Base-by-base conservation (phyloP, 83 land plant species). In the Thuja plicata region DNA sequence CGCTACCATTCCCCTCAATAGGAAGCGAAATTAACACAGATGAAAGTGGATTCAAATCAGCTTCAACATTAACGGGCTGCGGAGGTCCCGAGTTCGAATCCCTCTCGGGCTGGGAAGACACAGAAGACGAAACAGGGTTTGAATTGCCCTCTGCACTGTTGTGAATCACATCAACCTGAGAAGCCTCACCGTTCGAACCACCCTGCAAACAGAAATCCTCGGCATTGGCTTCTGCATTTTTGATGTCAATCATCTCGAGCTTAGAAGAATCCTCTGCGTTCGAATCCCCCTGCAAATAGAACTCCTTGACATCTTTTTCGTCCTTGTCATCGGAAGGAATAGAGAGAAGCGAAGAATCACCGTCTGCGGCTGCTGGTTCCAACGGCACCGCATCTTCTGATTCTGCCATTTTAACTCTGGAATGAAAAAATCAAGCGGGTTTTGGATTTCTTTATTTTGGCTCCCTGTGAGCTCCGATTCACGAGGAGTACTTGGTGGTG, bases 21-120 rank as follows among this genome's bases (percentile, higher is more conserved):
- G n/a, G 73, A 66, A 9, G 9, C 9, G 30, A 27, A 27, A 66
- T 8, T 27, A 27, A 1, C 73, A 27, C 9, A 0, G 70, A 62
- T 0, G n/a, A 62, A 24, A 62, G 0, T n/a, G 73, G 73, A 30
- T 66, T 27, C 73, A 8, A 27, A 66, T 27, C 7, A 2, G 73
- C 73, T 66, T 66, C 11, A 27, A 24, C 8, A 66, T 27, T 66
- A 16, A 54, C 17, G 19, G 17, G 19, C 19, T 54, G 57, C 17
- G 12, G 3, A 54, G 57, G 57, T 81, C 13, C 84, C 48, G 84
- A 27, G 84, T 81, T 81, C 84, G 84, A 81, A 3, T 81, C 84
- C 52, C 84, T n/a, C 52, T 41, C 46, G 13, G 84, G 30, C 41
- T 5, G 11, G 27, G n/a, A 40, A 24, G 52, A 21, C 30, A 45